phyloP scores from a whole-genome alignment of 2,329 filamentous ascomycete genomes.

The Neodidymelliopsis sp. region DNA sequence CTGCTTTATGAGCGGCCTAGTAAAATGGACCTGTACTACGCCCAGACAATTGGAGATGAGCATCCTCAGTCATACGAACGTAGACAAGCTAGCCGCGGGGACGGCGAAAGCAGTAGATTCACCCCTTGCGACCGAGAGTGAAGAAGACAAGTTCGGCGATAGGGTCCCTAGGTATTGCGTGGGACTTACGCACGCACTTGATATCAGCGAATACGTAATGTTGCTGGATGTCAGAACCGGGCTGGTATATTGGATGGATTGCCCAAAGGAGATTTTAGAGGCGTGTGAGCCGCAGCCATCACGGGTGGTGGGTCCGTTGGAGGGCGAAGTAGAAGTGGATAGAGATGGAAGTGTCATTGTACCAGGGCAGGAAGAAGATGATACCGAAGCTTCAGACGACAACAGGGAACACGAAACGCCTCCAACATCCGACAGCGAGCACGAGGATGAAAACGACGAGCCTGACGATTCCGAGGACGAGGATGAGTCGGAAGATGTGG shows the following conservation, averaged over 20 bases:
- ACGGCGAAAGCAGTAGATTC: too few species aligned
- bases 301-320: neutral
- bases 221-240: neutral
- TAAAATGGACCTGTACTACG: neutral
- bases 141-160: too few species aligned
- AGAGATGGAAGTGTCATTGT: neutral
- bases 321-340: neutral
- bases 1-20: neutral
- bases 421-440: neutral
- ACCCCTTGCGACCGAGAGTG: too few species aligned
- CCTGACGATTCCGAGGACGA: neutral
- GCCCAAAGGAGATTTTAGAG: neutral
- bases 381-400: neutral
- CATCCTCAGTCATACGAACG: neutral
- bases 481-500: neutral
- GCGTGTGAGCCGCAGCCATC: neutral
- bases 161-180: too few species aligned
- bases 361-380: neutral
- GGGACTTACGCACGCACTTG: neutral
- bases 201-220: neutral
- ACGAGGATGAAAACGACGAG: neutral
- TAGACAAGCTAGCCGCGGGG: too few species aligned
- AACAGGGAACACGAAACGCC: neutral
- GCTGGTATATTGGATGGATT: neutral
- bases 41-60: neutral